Conservation (phyloP, 2,329 filamentous ascomycete genomes). For the Claviceps sp. region DNA sequence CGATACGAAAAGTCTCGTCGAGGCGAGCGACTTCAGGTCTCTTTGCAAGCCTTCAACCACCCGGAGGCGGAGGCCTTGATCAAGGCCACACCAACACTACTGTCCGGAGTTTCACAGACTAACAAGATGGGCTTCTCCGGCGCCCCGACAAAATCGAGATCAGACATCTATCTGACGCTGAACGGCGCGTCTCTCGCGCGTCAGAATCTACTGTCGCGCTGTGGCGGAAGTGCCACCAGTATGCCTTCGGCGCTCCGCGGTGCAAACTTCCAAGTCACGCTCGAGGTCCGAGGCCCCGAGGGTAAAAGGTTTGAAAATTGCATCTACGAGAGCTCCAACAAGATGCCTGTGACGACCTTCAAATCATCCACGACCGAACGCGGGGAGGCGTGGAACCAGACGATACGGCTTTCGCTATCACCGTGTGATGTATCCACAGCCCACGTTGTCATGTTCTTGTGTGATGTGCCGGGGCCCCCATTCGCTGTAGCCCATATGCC, state of each 20-base stretch:
- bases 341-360: conserved; percentile 68
- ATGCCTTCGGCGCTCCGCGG: conserved; percentile 49
- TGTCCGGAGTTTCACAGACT: conserved; percentile 70
- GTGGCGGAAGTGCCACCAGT: conserved; percentile 60
- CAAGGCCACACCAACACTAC: conserved; percentile 72
- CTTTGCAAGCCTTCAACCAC: conserved; percentile 64
- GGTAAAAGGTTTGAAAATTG: conserved; percentile 79
- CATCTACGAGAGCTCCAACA: conserved; percentile 78
- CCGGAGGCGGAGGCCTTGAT: conserved; percentile 70
- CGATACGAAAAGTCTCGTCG: conserved; percentile 59
- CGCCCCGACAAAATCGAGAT: conserved; percentile 74
- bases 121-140: conserved; percentile 89
- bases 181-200: conserved; percentile 65
- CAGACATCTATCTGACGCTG: conserved; percentile 89
- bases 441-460: conserved; percentile 81
- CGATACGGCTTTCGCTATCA: conserved; percentile 65
- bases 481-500: conserved; percentile 91
- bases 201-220: conserved; percentile 57
- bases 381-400: conserved; percentile 78
- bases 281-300: conserved; percentile 69
- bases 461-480: conserved; percentile 73
- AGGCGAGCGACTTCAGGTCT: conserved; percentile 67
- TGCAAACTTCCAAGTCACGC: conserved; percentile 69
- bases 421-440: conserved; percentile 68
- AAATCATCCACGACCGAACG: conserved; percentile 69